A percentile compares a stretch with the other conserved stretches of the same genome.
Evolutionary conservation across 768 basidiomycete genomes (phyloP).

Genomic region (Hericium coralloides): DNA sequence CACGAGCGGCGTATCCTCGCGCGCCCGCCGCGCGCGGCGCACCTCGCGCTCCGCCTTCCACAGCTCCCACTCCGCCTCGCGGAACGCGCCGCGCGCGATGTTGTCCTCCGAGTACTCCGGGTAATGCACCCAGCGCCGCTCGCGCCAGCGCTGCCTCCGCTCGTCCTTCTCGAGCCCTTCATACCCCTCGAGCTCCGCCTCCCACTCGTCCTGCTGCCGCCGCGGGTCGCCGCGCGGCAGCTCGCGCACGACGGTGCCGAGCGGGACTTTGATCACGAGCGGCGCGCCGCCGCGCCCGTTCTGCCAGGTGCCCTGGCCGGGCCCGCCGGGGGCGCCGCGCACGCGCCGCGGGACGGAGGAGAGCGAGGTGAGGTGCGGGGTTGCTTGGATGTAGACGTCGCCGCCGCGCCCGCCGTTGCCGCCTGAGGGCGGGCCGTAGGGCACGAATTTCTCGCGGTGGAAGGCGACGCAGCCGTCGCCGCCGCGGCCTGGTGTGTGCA

Average conservation of each 20-base stretch:
- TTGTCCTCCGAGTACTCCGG: constrained; percentile 59
- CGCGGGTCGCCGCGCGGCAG: constrained; percentile 58
- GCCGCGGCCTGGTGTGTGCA: constrained; percentile 56
- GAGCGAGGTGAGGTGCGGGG: constrained; percentile 69
- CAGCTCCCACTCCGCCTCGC: constrained; percentile 56
- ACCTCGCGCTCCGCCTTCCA: constrained; percentile 55
- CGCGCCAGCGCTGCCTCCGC: constrained; percentile 50
- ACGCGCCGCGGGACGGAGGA: constrained; percentile 61
- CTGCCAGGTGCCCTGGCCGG: constrained; percentile 82
- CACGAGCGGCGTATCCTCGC: constrained; percentile 32
- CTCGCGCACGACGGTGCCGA: constrained; percentile 85
- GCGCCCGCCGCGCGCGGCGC: constrained; percentile 36
- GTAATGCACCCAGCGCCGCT: constrained; percentile 73
- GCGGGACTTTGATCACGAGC: constrained; percentile 69
- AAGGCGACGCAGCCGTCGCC: constrained; percentile 92
- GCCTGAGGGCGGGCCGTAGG: constrained; percentile 84
- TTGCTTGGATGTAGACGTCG: constrained; percentile 77
- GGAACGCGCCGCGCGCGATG: constrained; percentile 53
- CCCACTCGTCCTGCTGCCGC: constrained; percentile 60
- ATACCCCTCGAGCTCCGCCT: constrained; percentile 56
- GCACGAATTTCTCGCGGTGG: constrained; percentile 79
- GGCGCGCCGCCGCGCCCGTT: constrained; percentile 74
- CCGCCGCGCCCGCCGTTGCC: constrained; percentile 90
- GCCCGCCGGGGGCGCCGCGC: constrained; percentile 52
- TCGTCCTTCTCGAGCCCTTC: constrained; percentile 38